phyloP scores from a whole-genome alignment of 148 eudicot species.

The Dianthus caryophyllus region DNA sequence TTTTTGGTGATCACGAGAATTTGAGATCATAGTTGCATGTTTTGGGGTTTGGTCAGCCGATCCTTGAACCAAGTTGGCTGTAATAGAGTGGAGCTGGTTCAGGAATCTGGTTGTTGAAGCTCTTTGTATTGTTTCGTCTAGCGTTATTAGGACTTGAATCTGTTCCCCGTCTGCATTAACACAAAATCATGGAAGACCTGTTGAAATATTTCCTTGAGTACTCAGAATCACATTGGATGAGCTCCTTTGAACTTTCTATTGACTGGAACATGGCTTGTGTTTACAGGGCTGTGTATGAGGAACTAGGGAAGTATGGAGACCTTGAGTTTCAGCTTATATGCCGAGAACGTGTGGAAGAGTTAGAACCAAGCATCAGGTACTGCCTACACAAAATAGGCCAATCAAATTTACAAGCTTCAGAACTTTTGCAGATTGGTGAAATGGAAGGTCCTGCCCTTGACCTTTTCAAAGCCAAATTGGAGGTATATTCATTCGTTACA shows the following conservation, averaged over 20 bases:
- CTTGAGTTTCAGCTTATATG: constrained; percentile 79
- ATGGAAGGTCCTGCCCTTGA: constrained; percentile 97
- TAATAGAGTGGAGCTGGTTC: too few relatives aligned
- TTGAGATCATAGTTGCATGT: background rate
- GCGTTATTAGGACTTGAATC: too few relatives aligned
- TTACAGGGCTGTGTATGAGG: constrained; percentile 92
- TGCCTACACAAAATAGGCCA: constrained; percentile 91
- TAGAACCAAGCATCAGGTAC: constrained; percentile 88
- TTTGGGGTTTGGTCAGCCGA: too few relatives aligned
- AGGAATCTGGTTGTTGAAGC: too few relatives aligned
- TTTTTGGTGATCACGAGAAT: too few relatives aligned
- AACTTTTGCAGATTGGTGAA: constrained; percentile 81
- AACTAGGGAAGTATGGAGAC: constrained; percentile 97
- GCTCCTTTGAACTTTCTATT: constrained; percentile 6
- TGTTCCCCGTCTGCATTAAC: too few relatives aligned
- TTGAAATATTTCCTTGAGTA: background rate
- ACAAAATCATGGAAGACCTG: too few relatives aligned
- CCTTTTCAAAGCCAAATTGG: constrained; percentile 87
- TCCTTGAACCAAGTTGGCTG: too few relatives aligned
- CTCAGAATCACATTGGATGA: background rate
- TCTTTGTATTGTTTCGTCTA: too few relatives aligned
- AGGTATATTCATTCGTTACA: constrained; percentile 34
- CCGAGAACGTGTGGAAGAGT: constrained; percentile 91
- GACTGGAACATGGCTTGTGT: constrained; percentile 10
- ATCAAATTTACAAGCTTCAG: constrained; percentile 84